Evolutionary conservation across 208 protist species (phyloP).

Genomic region (Trypanosoma vivax): DNA sequence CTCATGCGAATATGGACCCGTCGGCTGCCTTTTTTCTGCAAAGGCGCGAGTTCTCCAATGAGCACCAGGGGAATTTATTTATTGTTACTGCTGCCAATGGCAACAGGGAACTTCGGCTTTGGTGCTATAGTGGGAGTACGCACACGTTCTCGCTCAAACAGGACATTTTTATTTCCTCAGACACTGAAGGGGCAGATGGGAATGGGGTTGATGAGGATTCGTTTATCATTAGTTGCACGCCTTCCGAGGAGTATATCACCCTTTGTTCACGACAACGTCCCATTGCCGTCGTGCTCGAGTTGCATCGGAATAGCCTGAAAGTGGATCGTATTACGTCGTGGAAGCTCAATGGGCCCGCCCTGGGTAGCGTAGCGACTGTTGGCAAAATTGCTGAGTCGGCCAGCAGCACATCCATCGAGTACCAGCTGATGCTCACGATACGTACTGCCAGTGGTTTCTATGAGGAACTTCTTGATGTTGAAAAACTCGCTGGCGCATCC

Average conservation of each 20-base stretch:
- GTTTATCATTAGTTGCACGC: conserved; percentile 73
- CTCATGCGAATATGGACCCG: conserved; percentile 62
- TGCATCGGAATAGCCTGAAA: conserved; percentile 68
- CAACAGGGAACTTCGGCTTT: conserved; percentile 83
- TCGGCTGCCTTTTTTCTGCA: conserved; percentile 83
- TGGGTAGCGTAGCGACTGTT: conserved; percentile 61
- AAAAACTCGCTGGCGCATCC: conserved; percentile 59
- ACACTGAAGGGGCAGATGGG: conserved; percentile 12
- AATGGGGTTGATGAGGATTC: conserved; percentile 2
- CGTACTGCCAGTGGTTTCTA: conserved; percentile 67
- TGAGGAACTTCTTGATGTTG: conserved; percentile 64
- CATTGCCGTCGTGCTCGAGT: conserved; percentile 74
- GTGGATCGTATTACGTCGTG: conserved; percentile 78
- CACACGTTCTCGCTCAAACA: conserved; percentile 78
- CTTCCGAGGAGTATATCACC: conserved; percentile 85
- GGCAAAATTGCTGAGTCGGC: conserved; percentile 64
- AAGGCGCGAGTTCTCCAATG: conserved; percentile 41
- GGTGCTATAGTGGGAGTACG: conserved; percentile 58
- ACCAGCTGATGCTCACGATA: conserved; percentile 70
- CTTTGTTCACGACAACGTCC: conserved; percentile 49
- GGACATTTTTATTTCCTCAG: conserved; percentile 61
- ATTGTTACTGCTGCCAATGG: conserved; percentile 69
- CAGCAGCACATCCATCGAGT: conserved; percentile 63
- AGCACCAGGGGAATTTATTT: conserved; percentile 40
- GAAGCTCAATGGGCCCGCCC: conserved; percentile 48